These are phyloP conservation scores for Triticum dicoccoides DNA, from an alignment of 176 grass and related monocot species.

Conservation along the genomic window DNA sequence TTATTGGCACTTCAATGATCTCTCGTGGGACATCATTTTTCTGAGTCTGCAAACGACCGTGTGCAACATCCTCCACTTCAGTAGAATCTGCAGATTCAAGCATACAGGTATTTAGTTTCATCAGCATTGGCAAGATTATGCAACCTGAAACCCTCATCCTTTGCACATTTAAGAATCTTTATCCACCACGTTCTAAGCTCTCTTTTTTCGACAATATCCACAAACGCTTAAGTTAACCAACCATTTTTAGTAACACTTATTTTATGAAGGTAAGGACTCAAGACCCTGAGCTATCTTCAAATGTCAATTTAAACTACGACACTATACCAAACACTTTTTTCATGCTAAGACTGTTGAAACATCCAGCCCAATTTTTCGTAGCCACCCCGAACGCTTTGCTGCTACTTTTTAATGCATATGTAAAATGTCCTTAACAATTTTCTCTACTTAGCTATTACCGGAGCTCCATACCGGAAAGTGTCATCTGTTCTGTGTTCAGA, in stretches of 20 bases:
- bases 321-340: conserved; percentile 22
- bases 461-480: neutral
- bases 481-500: conserved; percentile 2
- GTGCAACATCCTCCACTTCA: conserved; percentile 32
- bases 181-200: conserved; percentile 5
- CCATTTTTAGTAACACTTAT: neutral
- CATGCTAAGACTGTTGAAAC: conserved; percentile 13
- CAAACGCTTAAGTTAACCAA: conserved; percentile 1
- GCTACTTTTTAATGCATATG: conserved; percentile 22
- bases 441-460: conserved; percentile 18
- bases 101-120: conserved; percentile 25
- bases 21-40: neutral
- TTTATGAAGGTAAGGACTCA: neutral
- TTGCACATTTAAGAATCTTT: neutral
- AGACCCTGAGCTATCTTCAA: conserved; percentile 8
- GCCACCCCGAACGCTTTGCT: conserved; percentile 10
- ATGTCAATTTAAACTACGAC: neutral
- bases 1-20: conserved; percentile 3
- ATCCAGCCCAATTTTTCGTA: conserved; percentile 16
- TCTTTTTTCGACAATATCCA: neutral
- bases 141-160: conserved; percentile 42
- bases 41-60: conserved; percentile 11
- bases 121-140: conserved; percentile 34
- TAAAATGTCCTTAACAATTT: neutral
- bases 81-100: conserved; percentile 47